Evolutionary conservation across 768 basidiomycete genomes (phyloP), one percentile per base, ranked within the genome.

Genomic region (Auriscalpium microsporum): DNA sequence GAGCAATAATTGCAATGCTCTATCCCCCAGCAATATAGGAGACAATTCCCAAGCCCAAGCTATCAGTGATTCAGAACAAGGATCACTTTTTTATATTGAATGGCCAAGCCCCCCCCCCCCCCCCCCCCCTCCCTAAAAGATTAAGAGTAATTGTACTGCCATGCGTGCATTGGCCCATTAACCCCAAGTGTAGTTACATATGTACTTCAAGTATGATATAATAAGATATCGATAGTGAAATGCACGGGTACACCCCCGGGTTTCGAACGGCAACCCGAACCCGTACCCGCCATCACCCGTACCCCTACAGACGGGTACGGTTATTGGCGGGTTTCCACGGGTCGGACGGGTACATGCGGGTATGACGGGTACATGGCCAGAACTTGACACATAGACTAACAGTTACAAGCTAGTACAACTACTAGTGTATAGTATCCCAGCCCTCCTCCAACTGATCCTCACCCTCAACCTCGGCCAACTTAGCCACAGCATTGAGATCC

Each of bases 401-500:
- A n/a, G 10, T 10, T 10, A 13, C n/a, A 16, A 16, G 10, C 45
- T 17, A 50, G n/a, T n/a, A n/a, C 10, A 35, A 40, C 52, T 36
- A 53, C 33, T 34, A n/a, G 44, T 44, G 40, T 10, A 47, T 54
- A 44, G n/a, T 46, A 56, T 62, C 58, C 54, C 58, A 61, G 16
- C 56, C 55, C 35, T 57, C 55, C 8, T 38, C 45, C n/a, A 52
- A 38, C 9, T 48, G 50, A 38, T 62, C 38, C 6, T 61, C 54
- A 10, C 52, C 53, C 17, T 60, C 56, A 21, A 50, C 36, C 42
- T 54, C 57, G 36, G 48, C 36, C 16, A 56, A 44, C 50, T 42
- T 38, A 2, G 54, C 49, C 0, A 56, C 60, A 8, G 19, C 42
- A 17, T 35, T 21, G 13, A 71, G 45, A 59, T 71, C 67, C 14